Conservation (phyloP, 345 rosid genomes). For the Syzygium aromaticum region DNA sequence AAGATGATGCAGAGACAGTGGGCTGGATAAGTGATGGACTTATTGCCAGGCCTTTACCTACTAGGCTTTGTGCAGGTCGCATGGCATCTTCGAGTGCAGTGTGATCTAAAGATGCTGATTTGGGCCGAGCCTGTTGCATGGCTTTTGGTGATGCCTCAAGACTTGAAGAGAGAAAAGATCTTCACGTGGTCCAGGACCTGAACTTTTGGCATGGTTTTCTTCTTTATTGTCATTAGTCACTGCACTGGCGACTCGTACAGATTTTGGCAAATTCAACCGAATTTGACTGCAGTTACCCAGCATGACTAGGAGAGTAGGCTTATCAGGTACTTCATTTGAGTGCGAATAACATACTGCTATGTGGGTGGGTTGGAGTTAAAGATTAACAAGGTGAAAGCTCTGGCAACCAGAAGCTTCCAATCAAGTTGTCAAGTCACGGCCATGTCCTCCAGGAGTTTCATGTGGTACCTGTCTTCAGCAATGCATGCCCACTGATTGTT, state of each 20-base stretch:
- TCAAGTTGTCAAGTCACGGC: not conserved
- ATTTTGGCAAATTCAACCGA: not conserved
- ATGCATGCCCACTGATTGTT: not conserved
- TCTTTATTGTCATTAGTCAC: not conserved
- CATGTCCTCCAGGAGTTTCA: not conserved
- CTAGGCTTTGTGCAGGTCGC: slow-evolving; percentile 40
- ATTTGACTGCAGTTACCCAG: not conserved
- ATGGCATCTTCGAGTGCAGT: slow-evolving; percentile 10
- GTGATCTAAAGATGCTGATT: not conserved
- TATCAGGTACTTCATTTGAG: not conserved
- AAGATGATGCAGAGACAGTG: slow-evolving; percentile 51
- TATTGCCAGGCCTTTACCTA: slow-evolving; percentile 75
- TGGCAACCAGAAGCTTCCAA: not conserved
- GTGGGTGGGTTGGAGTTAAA: not conserved
- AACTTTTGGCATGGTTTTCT: not conserved
- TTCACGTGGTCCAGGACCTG: not conserved
- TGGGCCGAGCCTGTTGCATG: not conserved
- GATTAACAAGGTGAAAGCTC: not conserved
- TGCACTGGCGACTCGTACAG: not conserved
- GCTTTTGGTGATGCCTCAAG: not conserved
- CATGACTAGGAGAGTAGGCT: not conserved
- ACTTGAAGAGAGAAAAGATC: not conserved
- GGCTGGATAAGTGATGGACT: slow-evolving; percentile 91
- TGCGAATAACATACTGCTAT: not conserved
- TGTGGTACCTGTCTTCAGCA: not conserved